A percentile compares a stretch with the other conserved stretches of the same genome.
Evolutionary conservation across 106 monocot genomes (phyloP).

Genomic region (Allium cepa): DNA sequence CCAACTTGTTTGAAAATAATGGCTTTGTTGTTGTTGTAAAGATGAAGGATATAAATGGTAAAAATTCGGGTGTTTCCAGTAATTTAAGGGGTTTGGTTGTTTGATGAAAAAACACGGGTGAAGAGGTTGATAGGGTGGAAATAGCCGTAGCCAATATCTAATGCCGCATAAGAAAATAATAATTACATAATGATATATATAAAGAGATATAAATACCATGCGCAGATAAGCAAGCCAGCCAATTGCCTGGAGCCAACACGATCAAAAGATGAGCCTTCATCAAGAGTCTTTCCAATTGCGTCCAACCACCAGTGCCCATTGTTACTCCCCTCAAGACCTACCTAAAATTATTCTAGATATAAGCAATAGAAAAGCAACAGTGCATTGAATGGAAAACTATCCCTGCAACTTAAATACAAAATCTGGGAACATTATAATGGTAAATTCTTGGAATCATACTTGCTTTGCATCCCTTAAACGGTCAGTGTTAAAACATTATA

Average conservation of each 20-base stretch:
- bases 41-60: too few relatives aligned
- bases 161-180: neutral
- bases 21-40: too few relatives aligned
- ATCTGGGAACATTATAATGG: neutral
- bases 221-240: conserved; percentile 59
- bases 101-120: neutral
- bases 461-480: neutral
- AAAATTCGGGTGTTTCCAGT: too few relatives aligned
- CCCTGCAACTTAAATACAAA: neutral
- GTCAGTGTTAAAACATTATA: neutral
- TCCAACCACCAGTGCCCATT: conserved; percentile 83
- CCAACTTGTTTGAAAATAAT: too few relatives aligned
- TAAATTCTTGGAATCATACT: neutral
- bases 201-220: conserved; percentile 39
- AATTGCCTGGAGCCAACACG: conserved; percentile 79
- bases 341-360: conserved; percentile 27
- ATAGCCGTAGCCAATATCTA: neutral
- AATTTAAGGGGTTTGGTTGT: too few relatives aligned
- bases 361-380: neutral
- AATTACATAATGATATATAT: neutral
- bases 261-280: conserved; percentile 56
- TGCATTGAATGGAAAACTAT: neutral
- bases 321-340: conserved; percentile 66
- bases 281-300: conserved; percentile 47
- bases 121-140: neutral